Conservation (phyloP, 192 early-diverging fungal genomes). For the Phycomyces blakesleeanus region DNA sequence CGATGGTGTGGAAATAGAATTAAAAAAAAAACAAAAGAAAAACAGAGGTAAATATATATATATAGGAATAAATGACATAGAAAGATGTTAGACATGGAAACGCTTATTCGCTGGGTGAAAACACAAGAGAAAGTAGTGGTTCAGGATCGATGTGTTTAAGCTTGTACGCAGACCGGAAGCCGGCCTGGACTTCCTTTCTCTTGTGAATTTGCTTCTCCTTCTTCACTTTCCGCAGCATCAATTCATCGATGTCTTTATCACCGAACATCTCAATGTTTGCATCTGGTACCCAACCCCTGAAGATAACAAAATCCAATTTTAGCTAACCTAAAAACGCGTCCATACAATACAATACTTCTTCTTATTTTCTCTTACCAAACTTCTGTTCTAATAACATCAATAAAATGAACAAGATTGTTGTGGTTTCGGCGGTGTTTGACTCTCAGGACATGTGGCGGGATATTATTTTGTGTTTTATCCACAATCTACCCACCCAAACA, state of each 20-base stretch:
- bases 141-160: constrained; percentile 5
- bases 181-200: constrained; percentile 12
- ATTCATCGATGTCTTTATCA: constrained; percentile 17
- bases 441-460: background rate
- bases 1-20: background rate
- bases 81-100: background rate
- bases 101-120: background rate
- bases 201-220: constrained; percentile 5
- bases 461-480: constrained; percentile 25
- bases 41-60: background rate
- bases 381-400: constrained; percentile 24
- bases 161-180: constrained; percentile 17
- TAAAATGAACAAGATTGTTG: constrained; percentile 22
- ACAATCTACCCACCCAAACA: constrained; percentile 31
- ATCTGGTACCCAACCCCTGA: constrained; percentile 29
- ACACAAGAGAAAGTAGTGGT: background rate
- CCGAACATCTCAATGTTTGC: constrained; percentile 17
- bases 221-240: constrained; percentile 17
- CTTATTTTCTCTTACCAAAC: constrained; percentile 13
- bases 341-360: background rate
- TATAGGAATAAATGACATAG: background rate
- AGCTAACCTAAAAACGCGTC: background rate
- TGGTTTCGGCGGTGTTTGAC: too few species aligned
- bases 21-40: background rate
- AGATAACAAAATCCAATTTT: background rate